These are phyloP conservation scores for Solanum chacoense DNA, from an alignment of 305 asterid species.

Conservation along the genomic window DNA sequence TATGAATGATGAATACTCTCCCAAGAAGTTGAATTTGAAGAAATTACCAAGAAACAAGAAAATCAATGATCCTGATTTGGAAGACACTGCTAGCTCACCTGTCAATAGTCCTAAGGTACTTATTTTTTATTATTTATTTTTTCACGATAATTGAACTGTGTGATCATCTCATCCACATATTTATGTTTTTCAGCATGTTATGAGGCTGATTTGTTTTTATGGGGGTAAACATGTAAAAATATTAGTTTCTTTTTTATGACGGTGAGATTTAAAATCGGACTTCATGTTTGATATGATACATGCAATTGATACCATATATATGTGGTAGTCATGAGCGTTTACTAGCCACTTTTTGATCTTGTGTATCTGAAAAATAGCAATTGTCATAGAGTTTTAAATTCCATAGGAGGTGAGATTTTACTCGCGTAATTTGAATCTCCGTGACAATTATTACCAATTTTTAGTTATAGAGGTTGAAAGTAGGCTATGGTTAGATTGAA, in stretches of 20 bases:
- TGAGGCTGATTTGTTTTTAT: not conserved
- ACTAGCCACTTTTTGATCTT: not conserved
- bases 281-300: not conserved
- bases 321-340: not conserved
- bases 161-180: not conserved
- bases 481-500: not conserved
- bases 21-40: not conserved
- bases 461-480: not conserved
- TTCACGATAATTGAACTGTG: not conserved
- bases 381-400: not conserved
- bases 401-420: not conserved
- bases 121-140: not conserved
- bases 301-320: not conserved
- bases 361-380: not conserved
- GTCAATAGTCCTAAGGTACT: slow-evolving; percentile 1
- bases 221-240: not conserved
- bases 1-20: not conserved
- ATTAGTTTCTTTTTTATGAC: not conserved
- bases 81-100: slow-evolving; percentile 6
- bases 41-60: not conserved
- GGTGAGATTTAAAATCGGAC: not conserved
- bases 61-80: slow-evolving; percentile 5
- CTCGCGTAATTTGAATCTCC: not conserved
- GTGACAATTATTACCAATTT: not conserved
- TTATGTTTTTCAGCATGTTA: not conserved